phyloP scores from a whole-genome alignment of 176 grass and related monocot species.

The Zoysia pacifica region DNA sequence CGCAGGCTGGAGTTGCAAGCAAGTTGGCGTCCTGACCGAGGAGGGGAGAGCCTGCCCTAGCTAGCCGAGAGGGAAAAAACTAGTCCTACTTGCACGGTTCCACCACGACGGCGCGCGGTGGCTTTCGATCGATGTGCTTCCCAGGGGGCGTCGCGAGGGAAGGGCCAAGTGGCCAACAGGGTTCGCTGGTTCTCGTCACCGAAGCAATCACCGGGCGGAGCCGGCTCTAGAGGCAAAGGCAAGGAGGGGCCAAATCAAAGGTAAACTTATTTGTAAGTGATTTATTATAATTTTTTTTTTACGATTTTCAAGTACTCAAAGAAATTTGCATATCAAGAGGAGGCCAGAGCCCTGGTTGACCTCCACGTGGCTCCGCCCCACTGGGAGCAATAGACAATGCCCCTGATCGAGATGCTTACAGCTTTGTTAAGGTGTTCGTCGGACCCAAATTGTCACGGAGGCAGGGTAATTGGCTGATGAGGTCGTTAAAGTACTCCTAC shows the following conservation, averaged over 20 bases:
- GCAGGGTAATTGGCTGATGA: too few relatives aligned
- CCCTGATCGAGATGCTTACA: neutral
- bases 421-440: neutral
- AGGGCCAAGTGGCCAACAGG: neutral
- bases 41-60: neutral
- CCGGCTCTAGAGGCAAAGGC: too few relatives aligned
- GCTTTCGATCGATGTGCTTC: neutral
- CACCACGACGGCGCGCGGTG: neutral
- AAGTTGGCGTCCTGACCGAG: neutral
- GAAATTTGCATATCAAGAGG: too few relatives aligned
- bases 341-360: too few relatives aligned
- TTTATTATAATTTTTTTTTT: too few relatives aligned
- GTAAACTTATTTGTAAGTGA: too few relatives aligned
- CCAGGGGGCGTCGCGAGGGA: neutral
- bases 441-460: constrained; percentile 7
- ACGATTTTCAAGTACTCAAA: too few relatives aligned
- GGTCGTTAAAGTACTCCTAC: too few relatives aligned
- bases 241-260: too few relatives aligned
- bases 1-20: neutral
- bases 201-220: too few relatives aligned
- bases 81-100: neutral
- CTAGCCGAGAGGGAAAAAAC: neutral
- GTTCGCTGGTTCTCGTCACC: neutral
- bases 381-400: neutral
- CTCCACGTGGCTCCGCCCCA: too few relatives aligned